Percentiles rank a stretch among this genome's conserved stretches.
Conservation (phyloP, 371 early-diverging fungal genomes). For the Dichotomocladium elegans region DNA sequence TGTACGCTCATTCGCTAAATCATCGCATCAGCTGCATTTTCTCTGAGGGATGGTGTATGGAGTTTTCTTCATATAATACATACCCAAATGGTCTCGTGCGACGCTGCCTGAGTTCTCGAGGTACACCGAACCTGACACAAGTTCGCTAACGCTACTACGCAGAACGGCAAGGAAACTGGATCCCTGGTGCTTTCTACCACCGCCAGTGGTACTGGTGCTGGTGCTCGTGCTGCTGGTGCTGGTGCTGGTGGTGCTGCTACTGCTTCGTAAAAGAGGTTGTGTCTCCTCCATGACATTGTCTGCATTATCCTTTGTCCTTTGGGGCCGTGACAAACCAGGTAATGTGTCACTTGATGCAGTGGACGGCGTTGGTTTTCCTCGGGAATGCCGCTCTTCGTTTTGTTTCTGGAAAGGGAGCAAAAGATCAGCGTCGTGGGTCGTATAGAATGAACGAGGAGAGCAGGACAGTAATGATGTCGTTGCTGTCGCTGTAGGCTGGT, state of each 20-base stretch:
- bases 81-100: constrained; percentile 73
- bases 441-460: no score
- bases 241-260: not conserved
- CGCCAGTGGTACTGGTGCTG: no score
- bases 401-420: no score
- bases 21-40: no score
- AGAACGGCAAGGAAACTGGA: not conserved
- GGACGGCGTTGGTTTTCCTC: no score
- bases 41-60: no score
- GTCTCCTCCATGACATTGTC: not conserved
- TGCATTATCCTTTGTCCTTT: not conserved
- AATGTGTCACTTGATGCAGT: constrained; percentile 5
- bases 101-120: constrained; percentile 74
- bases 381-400: no score
- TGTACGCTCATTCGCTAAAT: constrained; percentile 74
- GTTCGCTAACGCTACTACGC: not conserved
- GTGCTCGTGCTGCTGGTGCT: not conserved
- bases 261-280: not conserved
- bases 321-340: not conserved
- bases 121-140: constrained; percentile 23
- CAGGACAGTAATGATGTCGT: no score
- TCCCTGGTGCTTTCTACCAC: not conserved
- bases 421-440: no score
- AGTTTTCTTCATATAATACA: constrained; percentile 1
- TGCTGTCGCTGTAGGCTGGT: no score